Evolutionary conservation across 2,329 filamentous ascomycete genomes (phyloP).

Genomic region (Microdochium paspali): DNA sequence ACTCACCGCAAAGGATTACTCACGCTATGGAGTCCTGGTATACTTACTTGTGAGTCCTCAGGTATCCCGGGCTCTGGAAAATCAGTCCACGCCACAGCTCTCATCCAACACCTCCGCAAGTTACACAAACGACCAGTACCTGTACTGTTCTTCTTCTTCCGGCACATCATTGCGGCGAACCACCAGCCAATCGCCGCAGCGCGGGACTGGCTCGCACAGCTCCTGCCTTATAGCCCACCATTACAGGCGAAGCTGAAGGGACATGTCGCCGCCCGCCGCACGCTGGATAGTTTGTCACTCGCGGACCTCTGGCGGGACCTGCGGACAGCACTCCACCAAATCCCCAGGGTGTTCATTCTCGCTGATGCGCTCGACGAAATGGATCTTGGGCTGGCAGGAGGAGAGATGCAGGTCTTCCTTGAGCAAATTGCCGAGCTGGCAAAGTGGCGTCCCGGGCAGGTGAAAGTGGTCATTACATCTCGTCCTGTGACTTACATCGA

Average conservation of each 20-base stretch:
- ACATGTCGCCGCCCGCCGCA: slow-evolving; percentile 1
- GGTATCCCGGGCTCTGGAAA: slow-evolving; percentile 23
- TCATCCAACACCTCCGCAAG: slow-evolving; percentile 11
- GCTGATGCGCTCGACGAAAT: slow-evolving; percentile 38
- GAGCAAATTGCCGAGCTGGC: slow-evolving; percentile 16
- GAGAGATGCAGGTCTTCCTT: slow-evolving; percentile 20
- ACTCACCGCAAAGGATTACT: too few species aligned
- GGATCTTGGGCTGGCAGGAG: slow-evolving; percentile 16
- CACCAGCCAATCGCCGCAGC: slow-evolving; percentile 17
- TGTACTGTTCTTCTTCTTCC: slow-evolving; percentile 28
- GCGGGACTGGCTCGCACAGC: slow-evolving; percentile 24
- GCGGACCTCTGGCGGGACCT: slow-evolving; percentile 20
- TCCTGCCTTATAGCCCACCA: slow-evolving; percentile 17
- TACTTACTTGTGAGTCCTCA: neutral
- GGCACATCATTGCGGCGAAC: slow-evolving; percentile 26
- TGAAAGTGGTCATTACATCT: slow-evolving; percentile 32
- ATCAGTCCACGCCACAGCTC: slow-evolving; percentile 20
- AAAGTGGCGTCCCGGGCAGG: slow-evolving; percentile 9
- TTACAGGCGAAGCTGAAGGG: slow-evolving; percentile 16
- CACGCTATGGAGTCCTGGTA: neutral
- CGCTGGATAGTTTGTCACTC: slow-evolving; percentile 8
- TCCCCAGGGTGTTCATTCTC: slow-evolving; percentile 24
- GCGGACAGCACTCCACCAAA: slow-evolving; percentile 9
- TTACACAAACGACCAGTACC: slow-evolving; percentile 9
- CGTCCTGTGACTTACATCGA: slow-evolving; percentile 24